Percentiles rank a stretch among this genome's conserved stretches.
Evolutionary conservation across 2,329 filamentous ascomycete genomes (phyloP).

Genomic region (Aspergillus pseudonomiae): DNA sequence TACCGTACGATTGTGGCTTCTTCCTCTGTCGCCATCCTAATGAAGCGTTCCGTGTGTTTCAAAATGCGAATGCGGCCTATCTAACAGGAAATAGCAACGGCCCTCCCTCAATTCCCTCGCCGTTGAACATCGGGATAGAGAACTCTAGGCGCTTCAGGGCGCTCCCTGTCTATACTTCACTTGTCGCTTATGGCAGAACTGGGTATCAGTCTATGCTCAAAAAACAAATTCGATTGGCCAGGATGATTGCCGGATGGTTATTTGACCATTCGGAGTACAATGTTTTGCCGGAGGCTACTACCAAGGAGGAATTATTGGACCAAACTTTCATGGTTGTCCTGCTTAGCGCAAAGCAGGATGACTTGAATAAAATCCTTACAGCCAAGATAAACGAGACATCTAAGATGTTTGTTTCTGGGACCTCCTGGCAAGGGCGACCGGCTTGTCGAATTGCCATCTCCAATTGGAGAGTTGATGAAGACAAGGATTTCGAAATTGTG

Average conservation of each 20-base stretch:
- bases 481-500: conserved; percentile 68
- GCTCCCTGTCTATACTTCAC: conserved; percentile 81
- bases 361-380: conserved; percentile 68
- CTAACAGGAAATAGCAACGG: conserved; percentile 51
- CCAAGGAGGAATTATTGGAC: conserved; percentile 49
- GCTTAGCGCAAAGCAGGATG: conserved; percentile 70
- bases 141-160: conserved; percentile 91
- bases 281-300: conserved; percentile 58
- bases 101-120: conserved; percentile 65
- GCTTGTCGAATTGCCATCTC: conserved; percentile 84
- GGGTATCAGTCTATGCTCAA: conserved; percentile 72
- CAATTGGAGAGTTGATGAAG: conserved; percentile 77
- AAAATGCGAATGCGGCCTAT: conserved; percentile 85
- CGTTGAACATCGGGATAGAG: conserved; percentile 83
- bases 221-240: conserved; percentile 71
- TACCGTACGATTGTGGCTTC: conserved; percentile 91
- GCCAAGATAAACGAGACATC: conserved; percentile 71
- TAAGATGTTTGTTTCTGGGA: conserved; percentile 81
- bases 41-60: conserved; percentile 67
- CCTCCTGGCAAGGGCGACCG: conserved; percentile 71
- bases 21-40: conserved; percentile 72
- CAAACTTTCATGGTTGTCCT: conserved; percentile 72
- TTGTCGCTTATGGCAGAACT: conserved; percentile 71
- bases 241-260: conserved; percentile 68
- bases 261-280: conserved; percentile 65